Conservation (phyloP, 768 basidiomycete genomes). For the Termitomyces titanicus region DNA sequence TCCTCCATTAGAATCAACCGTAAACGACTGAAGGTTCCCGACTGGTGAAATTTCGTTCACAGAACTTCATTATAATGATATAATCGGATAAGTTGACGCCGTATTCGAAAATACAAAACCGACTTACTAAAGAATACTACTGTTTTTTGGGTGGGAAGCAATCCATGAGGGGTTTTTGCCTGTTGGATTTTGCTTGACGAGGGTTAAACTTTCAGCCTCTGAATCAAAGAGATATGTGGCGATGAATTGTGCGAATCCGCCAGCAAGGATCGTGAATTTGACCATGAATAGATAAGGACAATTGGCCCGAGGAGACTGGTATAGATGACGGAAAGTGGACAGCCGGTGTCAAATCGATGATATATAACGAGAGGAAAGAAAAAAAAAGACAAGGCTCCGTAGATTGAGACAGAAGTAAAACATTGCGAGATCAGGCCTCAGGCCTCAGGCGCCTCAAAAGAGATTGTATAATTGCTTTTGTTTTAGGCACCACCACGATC, state of each 20-base stretch:
- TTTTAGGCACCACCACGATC: too few relatives aligned
- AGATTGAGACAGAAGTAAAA: background rate
- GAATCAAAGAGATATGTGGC: constrained; percentile 51
- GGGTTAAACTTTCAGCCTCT: constrained; percentile 39
- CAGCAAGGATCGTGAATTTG: constrained; percentile 45
- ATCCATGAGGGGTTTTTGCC: constrained; percentile 59
- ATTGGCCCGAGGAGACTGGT: background rate
- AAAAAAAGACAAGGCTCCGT: background rate
- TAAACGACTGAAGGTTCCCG: constrained; percentile 51
- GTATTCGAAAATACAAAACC: background rate
- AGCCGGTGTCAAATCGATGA: background rate
- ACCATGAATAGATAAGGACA: constrained; percentile 29
- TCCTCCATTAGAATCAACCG: constrained; percentile 36
- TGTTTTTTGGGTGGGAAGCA: constrained; percentile 46
- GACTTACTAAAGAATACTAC: constrained; percentile 55
- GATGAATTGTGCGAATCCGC: constrained; percentile 42
- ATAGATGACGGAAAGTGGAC: background rate
- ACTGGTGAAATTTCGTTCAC: constrained; percentile 44
- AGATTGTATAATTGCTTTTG: too few relatives aligned
- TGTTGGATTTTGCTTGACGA: constrained; percentile 40
- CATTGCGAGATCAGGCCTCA: background rate
- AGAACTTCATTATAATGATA: constrained; percentile 32
- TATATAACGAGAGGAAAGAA: background rate
- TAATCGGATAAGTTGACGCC: background rate
- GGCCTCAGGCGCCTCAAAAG: too few relatives aligned